Percentiles rank a stretch among this genome's conserved stretches.
These are phyloP conservation scores for Mortierella claussenii DNA, from an alignment of 192 early-diverging fungal genomes.

Conservation along the genomic window DNA sequence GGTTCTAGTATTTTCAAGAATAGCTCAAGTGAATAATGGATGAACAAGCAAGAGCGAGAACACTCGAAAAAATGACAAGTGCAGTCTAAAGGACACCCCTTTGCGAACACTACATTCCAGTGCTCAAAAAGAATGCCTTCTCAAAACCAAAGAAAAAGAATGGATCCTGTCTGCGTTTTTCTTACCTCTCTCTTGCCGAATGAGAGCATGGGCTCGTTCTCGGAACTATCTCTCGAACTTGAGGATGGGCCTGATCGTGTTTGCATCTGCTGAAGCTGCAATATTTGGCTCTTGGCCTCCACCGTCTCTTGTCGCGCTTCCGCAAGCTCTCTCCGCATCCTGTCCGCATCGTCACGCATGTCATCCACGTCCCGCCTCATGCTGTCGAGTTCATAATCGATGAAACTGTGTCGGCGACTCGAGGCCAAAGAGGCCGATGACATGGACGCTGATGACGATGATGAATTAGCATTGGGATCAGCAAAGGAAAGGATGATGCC, in stretches of 20 bases:
- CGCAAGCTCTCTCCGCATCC: slow-evolving; percentile 16
- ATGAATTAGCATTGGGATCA: slow-evolving; percentile 12
- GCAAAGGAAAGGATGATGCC: slow-evolving; percentile 24
- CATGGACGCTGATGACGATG: slow-evolving; percentile 28
- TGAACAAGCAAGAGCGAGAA: not conserved
- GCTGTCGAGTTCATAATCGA: slow-evolving; percentile 42
- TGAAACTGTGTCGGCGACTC: slow-evolving; percentile 46
- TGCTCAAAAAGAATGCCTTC: not conserved
- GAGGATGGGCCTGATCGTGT: slow-evolving; percentile 8
- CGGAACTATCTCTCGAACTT: slow-evolving; percentile 18
- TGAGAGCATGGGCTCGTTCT: slow-evolving; percentile 20
- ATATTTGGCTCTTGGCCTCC: slow-evolving; percentile 26
- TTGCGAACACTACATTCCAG: not conserved
- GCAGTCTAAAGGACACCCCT: too few species aligned
- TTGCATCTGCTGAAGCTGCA: slow-evolving; percentile 23
- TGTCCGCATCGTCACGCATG: slow-evolving; percentile 28
- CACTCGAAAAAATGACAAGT: too few species aligned
- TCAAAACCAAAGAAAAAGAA: not conserved
- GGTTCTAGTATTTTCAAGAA: slow-evolving; percentile 19
- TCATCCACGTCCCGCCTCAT: slow-evolving; percentile 38
- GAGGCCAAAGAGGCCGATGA: slow-evolving; percentile 23
- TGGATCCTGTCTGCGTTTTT: not conserved
- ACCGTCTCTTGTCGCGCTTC: slow-evolving; percentile 19
- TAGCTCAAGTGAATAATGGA: too few species aligned
- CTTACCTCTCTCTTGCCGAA: slow-evolving; percentile 48